Evolutionary conservation across 371 early-diverging fungal species (phyloP).

Genomic region (Mucor plumbeus): DNA sequence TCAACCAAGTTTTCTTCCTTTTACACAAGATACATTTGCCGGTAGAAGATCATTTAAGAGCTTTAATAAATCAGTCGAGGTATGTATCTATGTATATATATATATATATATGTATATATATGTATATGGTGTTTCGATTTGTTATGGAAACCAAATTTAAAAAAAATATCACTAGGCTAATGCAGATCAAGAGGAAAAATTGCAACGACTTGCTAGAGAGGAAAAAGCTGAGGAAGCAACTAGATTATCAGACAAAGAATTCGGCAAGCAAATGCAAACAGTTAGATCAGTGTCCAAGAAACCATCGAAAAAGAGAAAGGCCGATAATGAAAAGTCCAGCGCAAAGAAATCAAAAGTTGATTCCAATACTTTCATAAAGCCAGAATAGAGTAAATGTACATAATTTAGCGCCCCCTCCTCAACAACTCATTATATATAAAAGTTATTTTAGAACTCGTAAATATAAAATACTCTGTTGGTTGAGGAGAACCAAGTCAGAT

Average conservation of each 20-base stretch:
- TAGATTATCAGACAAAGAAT: conserved; percentile 27
- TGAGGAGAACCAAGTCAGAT: no score
- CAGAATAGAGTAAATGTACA: conserved; percentile 19
- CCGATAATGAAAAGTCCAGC: background rate
- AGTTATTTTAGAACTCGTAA: background rate
- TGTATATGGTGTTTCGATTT: no score
- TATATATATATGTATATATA: background rate
- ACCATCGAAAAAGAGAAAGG: conserved; percentile 21
- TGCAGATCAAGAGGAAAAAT: conserved; percentile 21
- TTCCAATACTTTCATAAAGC: conserved; percentile 26
- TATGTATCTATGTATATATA: conserved; percentile 5
- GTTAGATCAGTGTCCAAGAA: conserved; percentile 25
- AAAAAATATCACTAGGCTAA: conserved; percentile 4
- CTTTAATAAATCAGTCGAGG: conserved; percentile 56
- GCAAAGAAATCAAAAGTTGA: conserved; percentile 16
- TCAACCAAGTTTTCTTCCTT: conserved; percentile 57
- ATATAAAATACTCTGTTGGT: background rate
- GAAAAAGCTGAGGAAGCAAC: conserved; percentile 26
- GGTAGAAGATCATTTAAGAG: conserved; percentile 58
- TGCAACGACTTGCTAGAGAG: conserved; percentile 33
- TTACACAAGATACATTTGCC: conserved; percentile 37
- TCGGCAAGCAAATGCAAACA: conserved; percentile 31
- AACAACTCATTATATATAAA: no score
- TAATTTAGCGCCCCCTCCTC: background rate
- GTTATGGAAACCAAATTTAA: no score